These are phyloP conservation scores for Lyophyllum shimeji DNA, from an alignment of 768 basidiomycete genomes.

Conservation along the genomic window DNA sequence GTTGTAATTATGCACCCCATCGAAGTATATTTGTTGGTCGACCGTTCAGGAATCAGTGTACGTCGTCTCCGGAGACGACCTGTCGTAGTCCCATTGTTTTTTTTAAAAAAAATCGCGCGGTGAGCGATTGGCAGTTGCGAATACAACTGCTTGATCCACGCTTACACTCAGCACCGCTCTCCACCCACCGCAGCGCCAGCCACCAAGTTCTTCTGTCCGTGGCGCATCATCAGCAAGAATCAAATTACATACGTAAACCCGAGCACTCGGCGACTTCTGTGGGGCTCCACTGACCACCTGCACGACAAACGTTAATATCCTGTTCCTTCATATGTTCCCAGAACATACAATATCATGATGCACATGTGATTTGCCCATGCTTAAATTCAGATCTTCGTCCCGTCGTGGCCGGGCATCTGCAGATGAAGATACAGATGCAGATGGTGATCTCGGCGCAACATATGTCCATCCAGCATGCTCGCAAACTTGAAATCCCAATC, in stretches of 20 bases:
- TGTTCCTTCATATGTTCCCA: neutral
- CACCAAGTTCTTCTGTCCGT: neutral
- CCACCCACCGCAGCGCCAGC: neutral
- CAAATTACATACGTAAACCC: neutral
- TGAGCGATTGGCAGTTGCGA: neutral
- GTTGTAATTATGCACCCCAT: too few species aligned
- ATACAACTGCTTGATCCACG: neutral
- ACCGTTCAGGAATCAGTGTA: too few species aligned
- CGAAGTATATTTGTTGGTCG: too few species aligned
- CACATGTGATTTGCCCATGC: slow-evolving; percentile 1
- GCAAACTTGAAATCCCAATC: neutral
- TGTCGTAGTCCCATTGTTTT: neutral
- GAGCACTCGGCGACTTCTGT: neutral
- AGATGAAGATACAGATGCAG: neutral
- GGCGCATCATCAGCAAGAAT: neutral
- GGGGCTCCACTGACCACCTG: neutral
- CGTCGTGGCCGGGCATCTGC: neutral
- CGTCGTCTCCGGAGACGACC: too few species aligned
- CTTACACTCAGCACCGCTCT: neutral
- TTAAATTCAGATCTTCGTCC: neutral
- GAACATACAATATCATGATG: neutral
- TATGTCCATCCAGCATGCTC: neutral
- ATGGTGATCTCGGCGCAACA: neutral
- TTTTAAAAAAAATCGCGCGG: too few species aligned
- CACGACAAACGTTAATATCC: neutral